These are phyloP conservation scores for Penicillium frequentans DNA, from an alignment of 2,329 filamentous ascomycete species.

Conservation along the genomic window DNA sequence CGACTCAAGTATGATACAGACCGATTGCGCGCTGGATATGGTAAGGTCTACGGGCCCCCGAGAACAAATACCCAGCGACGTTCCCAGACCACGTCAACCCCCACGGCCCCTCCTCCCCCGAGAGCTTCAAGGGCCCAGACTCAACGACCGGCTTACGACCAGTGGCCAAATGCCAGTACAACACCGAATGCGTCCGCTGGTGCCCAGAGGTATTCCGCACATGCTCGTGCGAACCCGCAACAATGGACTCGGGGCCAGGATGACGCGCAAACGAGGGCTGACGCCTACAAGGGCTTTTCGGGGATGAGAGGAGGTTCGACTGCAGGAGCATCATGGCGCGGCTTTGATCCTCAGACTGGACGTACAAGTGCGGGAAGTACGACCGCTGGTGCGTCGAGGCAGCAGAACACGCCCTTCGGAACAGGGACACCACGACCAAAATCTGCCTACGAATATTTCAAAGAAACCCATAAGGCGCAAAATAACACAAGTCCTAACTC, in stretches of 20 bases:
- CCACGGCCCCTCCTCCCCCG: conserved; percentile 8
- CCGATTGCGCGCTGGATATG: conserved; percentile 52
- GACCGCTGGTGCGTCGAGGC: conserved; percentile 21
- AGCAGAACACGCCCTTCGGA: conserved; percentile 22
- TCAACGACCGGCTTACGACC: conserved; percentile 21
- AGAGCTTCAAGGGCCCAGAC: conserved; percentile 24
- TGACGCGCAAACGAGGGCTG: conserved; percentile 42
- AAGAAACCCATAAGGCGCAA: conserved; percentile 31
- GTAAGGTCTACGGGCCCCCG: conserved; percentile 33
- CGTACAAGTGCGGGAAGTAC: conserved; percentile 15
- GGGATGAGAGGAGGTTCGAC: conserved; percentile 40
- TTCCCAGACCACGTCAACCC: conserved; percentile 21
- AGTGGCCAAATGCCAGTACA: conserved; percentile 12
- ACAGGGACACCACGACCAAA: conserved; percentile 5
- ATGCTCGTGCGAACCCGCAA: conserved; percentile 41
- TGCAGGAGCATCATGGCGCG: conserved; percentile 32
- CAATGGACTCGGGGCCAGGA: conserved; percentile 42
- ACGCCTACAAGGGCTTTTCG: conserved; percentile 47
- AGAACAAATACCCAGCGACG: conserved; percentile 31
- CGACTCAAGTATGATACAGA: conserved; percentile 65
- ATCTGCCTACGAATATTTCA: conserved; percentile 43
- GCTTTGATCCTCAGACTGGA: conserved; percentile 42
- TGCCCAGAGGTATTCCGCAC: conserved; percentile 42
- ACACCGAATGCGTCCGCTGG: conserved; percentile 36
- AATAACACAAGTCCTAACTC: conserved; percentile 40